Conservation (phyloP, 2,329 filamentous ascomycete genomes). For the Trichoderma hamatum region DNA sequence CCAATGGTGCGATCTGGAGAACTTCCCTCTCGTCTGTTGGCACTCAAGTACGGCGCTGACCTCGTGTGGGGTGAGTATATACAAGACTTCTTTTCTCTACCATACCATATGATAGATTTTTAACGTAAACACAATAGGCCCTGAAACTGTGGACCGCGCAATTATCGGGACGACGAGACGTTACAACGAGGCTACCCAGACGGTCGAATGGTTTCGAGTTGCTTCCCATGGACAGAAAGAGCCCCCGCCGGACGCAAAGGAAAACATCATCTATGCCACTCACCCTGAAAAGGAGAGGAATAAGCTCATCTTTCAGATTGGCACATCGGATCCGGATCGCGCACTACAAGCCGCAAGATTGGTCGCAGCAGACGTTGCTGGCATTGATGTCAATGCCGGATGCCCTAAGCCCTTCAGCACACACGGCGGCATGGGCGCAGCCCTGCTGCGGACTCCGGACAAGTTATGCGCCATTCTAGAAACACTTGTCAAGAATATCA, state of each 20-base stretch:
- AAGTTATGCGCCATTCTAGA: conserved; percentile 80
- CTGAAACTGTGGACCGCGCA: conserved; percentile 90
- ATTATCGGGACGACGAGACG: conserved; percentile 84
- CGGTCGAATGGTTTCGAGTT: conserved; percentile 80
- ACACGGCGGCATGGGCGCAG: conserved; percentile 91
- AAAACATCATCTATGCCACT: conserved; percentile 80
- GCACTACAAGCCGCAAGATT: conserved; percentile 84
- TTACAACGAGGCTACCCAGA: conserved; percentile 74
- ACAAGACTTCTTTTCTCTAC: neutral
- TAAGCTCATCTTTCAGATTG: conserved; percentile 87
- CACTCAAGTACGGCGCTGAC: conserved; percentile 93
- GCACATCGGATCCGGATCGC: conserved; percentile 78
- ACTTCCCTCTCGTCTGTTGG: conserved; percentile 82
- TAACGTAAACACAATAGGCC: conserved; percentile 56
- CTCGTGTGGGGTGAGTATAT: conserved; percentile 80
- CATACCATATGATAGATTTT: conserved; percentile 20
- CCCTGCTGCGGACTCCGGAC: conserved; percentile 82
- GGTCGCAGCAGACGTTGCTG: conserved; percentile 83
- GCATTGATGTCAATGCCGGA: conserved; percentile 97
- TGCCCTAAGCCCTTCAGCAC: conserved; percentile 98
- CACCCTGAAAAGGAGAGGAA: conserved; percentile 76
- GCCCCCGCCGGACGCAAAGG: conserved; percentile 54
- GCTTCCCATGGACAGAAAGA: conserved; percentile 71
- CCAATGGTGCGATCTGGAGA: conserved; percentile 99
- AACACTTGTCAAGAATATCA: conserved; percentile 77